Percentiles rank a stretch among this genome's conserved stretches.
Evolutionary conservation across 2,329 filamentous ascomycete species (phyloP).

Genomic region (Stemphylium beticola): DNA sequence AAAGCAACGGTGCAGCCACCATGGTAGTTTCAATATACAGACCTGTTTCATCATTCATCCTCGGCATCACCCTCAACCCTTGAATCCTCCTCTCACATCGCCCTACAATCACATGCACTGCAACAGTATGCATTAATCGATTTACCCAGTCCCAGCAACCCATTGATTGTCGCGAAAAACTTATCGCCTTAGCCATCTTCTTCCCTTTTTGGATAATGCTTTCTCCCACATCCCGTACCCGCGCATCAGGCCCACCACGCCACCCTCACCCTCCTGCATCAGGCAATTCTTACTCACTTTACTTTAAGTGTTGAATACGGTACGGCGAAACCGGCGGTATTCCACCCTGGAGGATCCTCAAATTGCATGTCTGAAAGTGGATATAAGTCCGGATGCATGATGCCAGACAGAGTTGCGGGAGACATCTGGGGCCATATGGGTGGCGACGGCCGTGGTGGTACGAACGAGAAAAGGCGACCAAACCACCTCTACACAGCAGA

Average conservation of each 20-base stretch:
- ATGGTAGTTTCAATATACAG: background rate
- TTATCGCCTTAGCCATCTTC: background rate
- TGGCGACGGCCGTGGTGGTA: background rate
- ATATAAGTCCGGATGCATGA: background rate
- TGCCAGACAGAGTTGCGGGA: background rate
- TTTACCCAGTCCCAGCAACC: background rate
- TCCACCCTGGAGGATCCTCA: constrained; percentile 1
- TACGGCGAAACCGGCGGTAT: background rate
- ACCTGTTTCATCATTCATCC: background rate
- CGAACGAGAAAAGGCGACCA: too few species aligned
- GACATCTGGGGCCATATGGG: background rate
- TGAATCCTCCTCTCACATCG: background rate
- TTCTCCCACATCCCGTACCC: background rate
- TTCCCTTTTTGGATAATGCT: background rate
- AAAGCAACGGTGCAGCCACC: background rate
- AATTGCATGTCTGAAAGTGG: background rate
- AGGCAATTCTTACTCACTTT: background rate
- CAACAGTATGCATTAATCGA: too few species aligned
- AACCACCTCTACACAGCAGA: too few species aligned
- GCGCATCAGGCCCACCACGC: too few species aligned
- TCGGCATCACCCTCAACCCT: background rate
- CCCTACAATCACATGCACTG: too few species aligned
- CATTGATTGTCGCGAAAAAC: background rate
- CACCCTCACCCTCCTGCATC: background rate
- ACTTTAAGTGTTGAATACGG: background rate